Evolutionary conservation across 495 filamentous ascomycete species (phyloP).

Genomic region (Cetradonia linearis): DNA sequence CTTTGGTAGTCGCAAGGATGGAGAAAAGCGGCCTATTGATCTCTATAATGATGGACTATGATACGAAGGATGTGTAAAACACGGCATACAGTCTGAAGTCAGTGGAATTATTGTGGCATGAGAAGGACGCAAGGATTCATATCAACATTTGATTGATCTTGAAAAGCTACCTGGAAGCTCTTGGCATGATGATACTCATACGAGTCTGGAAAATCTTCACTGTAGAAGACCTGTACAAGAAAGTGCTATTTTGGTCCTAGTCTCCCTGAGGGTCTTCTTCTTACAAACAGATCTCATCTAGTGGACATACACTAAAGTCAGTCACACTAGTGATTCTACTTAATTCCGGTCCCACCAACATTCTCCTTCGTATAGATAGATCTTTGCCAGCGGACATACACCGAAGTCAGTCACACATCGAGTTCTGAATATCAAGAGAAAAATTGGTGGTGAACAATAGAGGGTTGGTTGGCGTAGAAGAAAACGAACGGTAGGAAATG

Average conservation of each 20-base stretch:
- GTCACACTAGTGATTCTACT: no score
- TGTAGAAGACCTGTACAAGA: no score
- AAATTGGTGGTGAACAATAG: not conserved
- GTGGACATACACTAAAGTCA: no score
- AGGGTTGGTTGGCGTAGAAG: not conserved
- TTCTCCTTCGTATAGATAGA: not conserved
- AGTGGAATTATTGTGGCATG: no score
- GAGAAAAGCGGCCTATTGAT: not conserved
- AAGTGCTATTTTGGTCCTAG: no score
- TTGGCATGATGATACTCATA: no score
- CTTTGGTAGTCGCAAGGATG: not conserved
- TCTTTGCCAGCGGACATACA: constrained; percentile 20
- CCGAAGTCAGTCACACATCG: constrained; percentile 22
- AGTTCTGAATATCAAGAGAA: constrained; percentile 4
- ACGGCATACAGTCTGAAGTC: no score
- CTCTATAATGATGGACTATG: not conserved
- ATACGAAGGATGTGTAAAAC: not conserved
- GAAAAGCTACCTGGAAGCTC: no score
- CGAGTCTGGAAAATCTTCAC: no score
- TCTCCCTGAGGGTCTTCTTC: no score
- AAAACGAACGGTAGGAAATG: not conserved
- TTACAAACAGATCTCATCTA: no score
- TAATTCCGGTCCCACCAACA: not conserved
- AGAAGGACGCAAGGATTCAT: not conserved
- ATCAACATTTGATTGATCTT: no score